Evolutionary conservation across 2,329 filamentous ascomycete species (phyloP).

Genomic region (Cytospora paraplurivora): DNA sequence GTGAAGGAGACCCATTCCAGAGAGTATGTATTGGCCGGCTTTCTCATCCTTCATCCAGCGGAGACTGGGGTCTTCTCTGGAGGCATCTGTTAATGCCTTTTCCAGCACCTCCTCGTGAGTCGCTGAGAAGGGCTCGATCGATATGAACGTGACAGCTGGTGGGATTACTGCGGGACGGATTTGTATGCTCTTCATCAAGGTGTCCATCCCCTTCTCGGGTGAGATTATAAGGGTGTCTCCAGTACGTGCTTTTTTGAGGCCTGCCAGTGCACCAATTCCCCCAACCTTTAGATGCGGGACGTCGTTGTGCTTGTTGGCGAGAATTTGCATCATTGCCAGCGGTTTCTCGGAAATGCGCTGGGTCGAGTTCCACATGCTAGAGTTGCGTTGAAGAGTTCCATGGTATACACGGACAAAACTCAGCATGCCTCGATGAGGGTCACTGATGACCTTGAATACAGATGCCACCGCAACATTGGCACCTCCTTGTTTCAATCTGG

Average conservation of each 20-base stretch:
- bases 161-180: slow-evolving; percentile 87
- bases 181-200: slow-evolving; percentile 72
- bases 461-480: slow-evolving; percentile 56
- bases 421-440: slow-evolving; percentile 80
- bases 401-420: slow-evolving; percentile 94
- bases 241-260: slow-evolving; percentile 87
- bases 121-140: slow-evolving; percentile 69
- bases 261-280: slow-evolving; percentile 91
- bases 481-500: slow-evolving; percentile 40
- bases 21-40: slow-evolving; percentile 88
- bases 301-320: slow-evolving; percentile 83
- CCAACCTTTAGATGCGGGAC: slow-evolving; percentile 78
- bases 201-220: slow-evolving; percentile 63
- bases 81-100: slow-evolving; percentile 72
- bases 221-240: slow-evolving; percentile 89
- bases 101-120: slow-evolving; percentile 77
- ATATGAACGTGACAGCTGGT: slow-evolving; percentile 94
- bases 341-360: slow-evolving; percentile 77
- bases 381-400: slow-evolving; percentile 73
- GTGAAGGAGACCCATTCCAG: slow-evolving; percentile 95
- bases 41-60: slow-evolving; percentile 84
- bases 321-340: slow-evolving; percentile 83
- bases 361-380: slow-evolving; percentile 83
- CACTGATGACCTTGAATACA: slow-evolving; percentile 94
- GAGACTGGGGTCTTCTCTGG: slow-evolving; percentile 90